Conservation (phyloP, 768 basidiomycete species). For the Pulveroboletus frians region DNA sequence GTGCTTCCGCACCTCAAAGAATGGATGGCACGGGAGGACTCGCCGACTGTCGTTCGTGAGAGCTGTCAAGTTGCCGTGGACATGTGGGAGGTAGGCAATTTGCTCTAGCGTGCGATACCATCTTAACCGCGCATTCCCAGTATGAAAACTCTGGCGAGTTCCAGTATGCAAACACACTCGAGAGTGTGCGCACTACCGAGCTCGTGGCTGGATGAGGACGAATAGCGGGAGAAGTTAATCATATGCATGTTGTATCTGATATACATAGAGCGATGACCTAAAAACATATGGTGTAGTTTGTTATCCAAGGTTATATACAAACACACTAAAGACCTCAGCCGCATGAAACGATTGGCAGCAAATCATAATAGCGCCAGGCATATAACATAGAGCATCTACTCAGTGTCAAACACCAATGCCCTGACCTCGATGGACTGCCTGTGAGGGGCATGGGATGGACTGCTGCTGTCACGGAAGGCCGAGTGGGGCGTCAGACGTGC, state of each 20-base stretch:
- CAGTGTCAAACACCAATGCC: conserved; percentile 38
- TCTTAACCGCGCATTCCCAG: conserved; percentile 32
- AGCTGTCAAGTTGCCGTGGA: conserved; percentile 96
- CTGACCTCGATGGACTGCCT: conserved; percentile 43
- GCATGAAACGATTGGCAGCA: background rate
- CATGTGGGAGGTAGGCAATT: conserved; percentile 81
- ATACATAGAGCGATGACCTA: background rate
- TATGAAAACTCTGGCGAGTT: conserved; percentile 79
- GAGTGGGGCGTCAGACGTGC: conserved; percentile 40
- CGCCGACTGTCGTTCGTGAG: conserved; percentile 87
- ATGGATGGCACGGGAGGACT: conserved; percentile 74
- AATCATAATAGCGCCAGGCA: background rate
- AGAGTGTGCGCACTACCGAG: conserved; percentile 11
- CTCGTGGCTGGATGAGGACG: conserved; percentile 12
- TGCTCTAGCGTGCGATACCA: background rate
- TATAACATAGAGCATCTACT: conserved; percentile 19
- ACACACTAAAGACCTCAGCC: background rate
- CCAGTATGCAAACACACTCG: conserved; percentile 64
- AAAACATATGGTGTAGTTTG: background rate
- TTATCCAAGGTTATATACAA: background rate
- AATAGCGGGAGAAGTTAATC: background rate
- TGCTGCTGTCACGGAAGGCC: conserved; percentile 36
- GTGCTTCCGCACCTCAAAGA: conserved; percentile 83
- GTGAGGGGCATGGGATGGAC: conserved; percentile 32
- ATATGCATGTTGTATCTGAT: background rate